Conservation (phyloP, 345 rosid genomes). For the Mallotus nudiflorus region DNA sequence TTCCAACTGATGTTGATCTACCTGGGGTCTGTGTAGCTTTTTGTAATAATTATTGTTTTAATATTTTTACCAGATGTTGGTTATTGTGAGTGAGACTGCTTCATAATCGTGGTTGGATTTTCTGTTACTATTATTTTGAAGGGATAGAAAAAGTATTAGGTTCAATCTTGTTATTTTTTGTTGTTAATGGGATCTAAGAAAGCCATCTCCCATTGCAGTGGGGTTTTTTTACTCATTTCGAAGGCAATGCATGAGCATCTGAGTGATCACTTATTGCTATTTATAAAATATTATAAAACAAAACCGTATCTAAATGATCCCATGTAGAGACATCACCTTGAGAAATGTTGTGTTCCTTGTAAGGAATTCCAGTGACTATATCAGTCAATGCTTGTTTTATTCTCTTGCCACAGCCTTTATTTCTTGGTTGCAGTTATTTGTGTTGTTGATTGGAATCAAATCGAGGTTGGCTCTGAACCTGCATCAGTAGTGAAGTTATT, state of each 20-base stretch:
- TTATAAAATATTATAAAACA: neutral
- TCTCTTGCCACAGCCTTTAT: neutral
- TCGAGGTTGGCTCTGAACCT: too few relatives aligned
- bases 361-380: neutral
- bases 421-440: neutral
- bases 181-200: neutral
- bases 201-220: neutral
- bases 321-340: neutral
- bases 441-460: neutral
- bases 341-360: neutral
- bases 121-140: neutral
- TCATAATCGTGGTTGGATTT: neutral
- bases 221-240: neutral
- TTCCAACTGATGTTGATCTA: slow-evolving; percentile 78
- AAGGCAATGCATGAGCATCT: neutral
- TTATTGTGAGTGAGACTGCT: neutral
- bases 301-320: neutral
- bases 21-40: slow-evolving; percentile 61
- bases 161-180: too few relatives aligned
- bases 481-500: slow-evolving; percentile 20
- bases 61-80: neutral
- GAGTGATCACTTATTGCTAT: neutral
- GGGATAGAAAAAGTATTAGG: too few relatives aligned
- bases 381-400: neutral
- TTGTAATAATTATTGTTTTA: neutral